Evolutionary conservation across 192 early-diverging fungal genomes (phyloP).

Genomic region (Dispira parvispora): DNA sequence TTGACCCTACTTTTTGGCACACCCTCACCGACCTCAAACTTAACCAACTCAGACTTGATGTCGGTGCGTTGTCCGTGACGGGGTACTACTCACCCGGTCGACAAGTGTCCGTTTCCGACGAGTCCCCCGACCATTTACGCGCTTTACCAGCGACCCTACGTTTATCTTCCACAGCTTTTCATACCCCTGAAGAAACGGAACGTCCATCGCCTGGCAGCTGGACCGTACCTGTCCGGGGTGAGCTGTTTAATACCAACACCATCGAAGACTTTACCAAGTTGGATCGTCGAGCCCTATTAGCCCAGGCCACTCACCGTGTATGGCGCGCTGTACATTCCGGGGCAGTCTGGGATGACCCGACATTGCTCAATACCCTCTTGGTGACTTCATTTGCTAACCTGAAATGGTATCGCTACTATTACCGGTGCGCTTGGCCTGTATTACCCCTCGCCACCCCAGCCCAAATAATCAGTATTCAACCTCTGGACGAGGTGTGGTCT

Average conservation of each 20-base stretch:
- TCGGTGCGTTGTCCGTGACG: background rate
- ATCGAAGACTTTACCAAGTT: constrained; percentile 74
- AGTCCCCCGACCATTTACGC: background rate
- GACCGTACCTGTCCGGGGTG: constrained; percentile 13
- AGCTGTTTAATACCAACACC: constrained; percentile 83
- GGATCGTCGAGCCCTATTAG: constrained; percentile 58
- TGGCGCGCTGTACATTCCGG: constrained; percentile 56
- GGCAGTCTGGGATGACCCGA: constrained; percentile 38
- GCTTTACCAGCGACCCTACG: constrained; percentile 5
- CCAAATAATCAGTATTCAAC: constrained; percentile 12
- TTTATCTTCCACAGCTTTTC: background rate
- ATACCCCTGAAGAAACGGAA: background rate
- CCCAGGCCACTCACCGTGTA: constrained; percentile 20
- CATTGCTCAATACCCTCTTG: constrained; percentile 50
- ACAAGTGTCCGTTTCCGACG: background rate
- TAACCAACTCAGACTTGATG: background rate
- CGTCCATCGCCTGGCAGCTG: background rate
- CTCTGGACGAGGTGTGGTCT: constrained; percentile 19
- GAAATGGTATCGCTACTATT: constrained; percentile 89
- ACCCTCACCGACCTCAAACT: constrained; percentile 5
- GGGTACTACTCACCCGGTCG: constrained; percentile 1
- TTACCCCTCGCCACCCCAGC: constrained; percentile 47
- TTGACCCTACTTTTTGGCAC: constrained; percentile 8
- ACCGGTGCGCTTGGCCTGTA: constrained; percentile 91
- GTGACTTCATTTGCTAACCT: constrained; percentile 88